These are phyloP conservation scores for Rhodotorula kratochvilovae DNA, from an alignment of 768 basidiomycete genomes.

Conservation along the genomic window DNA sequence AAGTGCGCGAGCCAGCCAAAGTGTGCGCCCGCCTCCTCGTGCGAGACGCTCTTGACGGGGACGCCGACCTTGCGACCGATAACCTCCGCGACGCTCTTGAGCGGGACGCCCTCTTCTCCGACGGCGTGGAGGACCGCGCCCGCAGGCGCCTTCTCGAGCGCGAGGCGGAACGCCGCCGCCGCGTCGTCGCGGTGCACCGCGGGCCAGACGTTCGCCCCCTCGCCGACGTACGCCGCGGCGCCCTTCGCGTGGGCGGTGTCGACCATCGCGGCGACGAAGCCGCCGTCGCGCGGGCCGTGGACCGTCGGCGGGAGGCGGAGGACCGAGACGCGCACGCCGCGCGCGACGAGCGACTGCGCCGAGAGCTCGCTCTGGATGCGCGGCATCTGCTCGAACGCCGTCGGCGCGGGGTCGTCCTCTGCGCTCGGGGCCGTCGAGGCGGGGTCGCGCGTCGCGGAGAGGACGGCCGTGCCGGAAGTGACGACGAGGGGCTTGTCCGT, in stretches of 20 bases:
- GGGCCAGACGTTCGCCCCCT: constrained; percentile 33
- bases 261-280: neutral
- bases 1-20: constrained; percentile 27
- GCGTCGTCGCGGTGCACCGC: constrained; percentile 42
- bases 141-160: constrained; percentile 36
- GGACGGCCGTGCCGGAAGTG: constrained; percentile 6
- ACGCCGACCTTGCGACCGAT: neutral
- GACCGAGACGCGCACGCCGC: constrained; percentile 2
- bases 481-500: constrained; percentile 11
- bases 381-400: neutral
- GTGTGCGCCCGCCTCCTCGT: neutral
- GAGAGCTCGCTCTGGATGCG: neutral
- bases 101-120: constrained; percentile 10
- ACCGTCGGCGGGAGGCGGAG: constrained; percentile 17
- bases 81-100: neutral
- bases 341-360: neutral
- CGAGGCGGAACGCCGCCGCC: constrained; percentile 38
- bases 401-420: constrained; percentile 1
- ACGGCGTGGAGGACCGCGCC: constrained; percentile 31
- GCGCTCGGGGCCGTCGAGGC: neutral
- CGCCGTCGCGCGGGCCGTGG: constrained; percentile 11
- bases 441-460: neutral
- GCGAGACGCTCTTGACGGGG: neutral
- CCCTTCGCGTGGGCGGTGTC: neutral
- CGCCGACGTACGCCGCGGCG: neutral